Evolutionary conservation across 176 grass and related monocot genomes (phyloP).

Genomic region (Melocanna baccifera): DNA sequence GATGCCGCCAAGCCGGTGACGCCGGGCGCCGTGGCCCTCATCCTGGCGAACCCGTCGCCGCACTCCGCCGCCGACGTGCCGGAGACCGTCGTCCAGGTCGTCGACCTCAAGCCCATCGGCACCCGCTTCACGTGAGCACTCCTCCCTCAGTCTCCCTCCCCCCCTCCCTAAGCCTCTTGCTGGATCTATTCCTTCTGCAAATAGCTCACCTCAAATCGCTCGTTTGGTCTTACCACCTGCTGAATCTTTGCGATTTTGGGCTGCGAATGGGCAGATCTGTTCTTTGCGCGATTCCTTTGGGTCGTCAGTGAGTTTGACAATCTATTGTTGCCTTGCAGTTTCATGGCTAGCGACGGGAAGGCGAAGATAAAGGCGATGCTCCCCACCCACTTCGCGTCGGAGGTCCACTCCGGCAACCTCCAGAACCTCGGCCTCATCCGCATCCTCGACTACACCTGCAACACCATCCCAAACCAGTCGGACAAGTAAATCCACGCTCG

Average conservation of each 20-base stretch:
- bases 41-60: constrained; percentile 54
- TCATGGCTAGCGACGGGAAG: constrained; percentile 79
- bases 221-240: neutral
- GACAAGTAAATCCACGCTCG: constrained; percentile 39
- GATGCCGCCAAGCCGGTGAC: constrained; percentile 45
- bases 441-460: constrained; percentile 83
- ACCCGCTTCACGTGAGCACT: constrained; percentile 67
- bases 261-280: neutral
- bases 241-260: no score
- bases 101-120: constrained; percentile 86
- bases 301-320: neutral
- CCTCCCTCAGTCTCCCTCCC: neutral
- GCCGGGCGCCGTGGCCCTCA: constrained; percentile 50
- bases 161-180: neutral
- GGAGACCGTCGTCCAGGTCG: constrained; percentile 77
- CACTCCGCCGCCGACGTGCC: constrained; percentile 34
- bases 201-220: neutral
- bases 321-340: constrained; percentile 40
- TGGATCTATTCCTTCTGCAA: neutral
- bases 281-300: neutral
- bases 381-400: constrained; percentile 51
- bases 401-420: constrained; percentile 74
- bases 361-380: constrained; percentile 85
- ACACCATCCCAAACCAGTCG: constrained; percentile 35
- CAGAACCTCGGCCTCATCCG: constrained; percentile 78